Evolutionary conservation across 2,329 filamentous ascomycete genomes (phyloP).

Genomic region (Trichoderma sp.): DNA sequence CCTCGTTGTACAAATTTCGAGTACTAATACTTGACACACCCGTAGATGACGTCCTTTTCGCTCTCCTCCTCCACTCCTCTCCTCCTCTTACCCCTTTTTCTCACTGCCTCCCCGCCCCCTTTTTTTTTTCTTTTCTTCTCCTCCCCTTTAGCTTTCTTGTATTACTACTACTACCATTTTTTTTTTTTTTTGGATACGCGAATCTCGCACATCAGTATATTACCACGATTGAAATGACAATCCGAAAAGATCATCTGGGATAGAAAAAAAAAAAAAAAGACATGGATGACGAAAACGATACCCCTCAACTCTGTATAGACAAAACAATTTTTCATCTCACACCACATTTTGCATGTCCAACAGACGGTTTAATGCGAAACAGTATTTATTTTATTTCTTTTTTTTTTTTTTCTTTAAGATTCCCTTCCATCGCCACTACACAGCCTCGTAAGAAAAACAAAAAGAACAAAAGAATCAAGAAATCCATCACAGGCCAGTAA

Average conservation of each 20-base stretch:
- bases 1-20: neutral
- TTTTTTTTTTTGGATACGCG: neutral
- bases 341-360: neutral
- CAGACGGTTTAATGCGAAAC: neutral
- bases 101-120: neutral
- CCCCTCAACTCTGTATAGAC: conserved; percentile 12
- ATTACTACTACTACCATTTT: neutral
- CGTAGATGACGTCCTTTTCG: neutral
- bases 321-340: neutral
- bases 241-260: neutral
- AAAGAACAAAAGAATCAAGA: neutral
- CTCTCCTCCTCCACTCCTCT: neutral
- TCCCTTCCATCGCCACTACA: neutral
- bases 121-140: neutral
- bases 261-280: neutral
- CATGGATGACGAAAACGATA: neutral
- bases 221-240: neutral
- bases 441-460: neutral
- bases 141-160: neutral
- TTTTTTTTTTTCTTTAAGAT: neutral
- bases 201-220: neutral
- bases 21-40: neutral
- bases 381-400: too few species aligned
- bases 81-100: neutral
- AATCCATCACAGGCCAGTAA: neutral